Percentiles rank a stretch among this genome's conserved stretches.
Evolutionary conservation across 225 moss, liverwort and hornwort genomes (phyloP).

Genomic region (Straminergon stramineum): DNA sequence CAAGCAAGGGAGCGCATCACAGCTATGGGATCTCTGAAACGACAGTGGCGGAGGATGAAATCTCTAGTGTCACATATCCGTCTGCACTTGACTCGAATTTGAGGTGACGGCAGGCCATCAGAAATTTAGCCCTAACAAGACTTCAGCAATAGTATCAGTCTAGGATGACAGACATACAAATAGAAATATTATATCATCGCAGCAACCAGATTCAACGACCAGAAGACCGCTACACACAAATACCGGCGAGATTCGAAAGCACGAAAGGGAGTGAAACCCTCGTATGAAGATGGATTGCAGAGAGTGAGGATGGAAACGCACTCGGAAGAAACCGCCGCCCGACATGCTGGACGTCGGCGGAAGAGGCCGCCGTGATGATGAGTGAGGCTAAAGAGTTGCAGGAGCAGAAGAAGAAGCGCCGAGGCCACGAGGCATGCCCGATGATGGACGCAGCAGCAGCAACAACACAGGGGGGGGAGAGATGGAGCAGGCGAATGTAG

Average conservation of each 20-base stretch:
- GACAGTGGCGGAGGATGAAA: not conserved
- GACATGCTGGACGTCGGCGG: slow-evolving; percentile 52
- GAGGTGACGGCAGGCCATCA: not conserved
- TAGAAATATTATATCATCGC: not conserved
- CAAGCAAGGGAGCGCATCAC: not conserved
- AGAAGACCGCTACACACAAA: not conserved
- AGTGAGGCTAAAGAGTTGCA: not conserved
- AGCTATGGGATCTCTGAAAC: not conserved
- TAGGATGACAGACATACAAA: not conserved
- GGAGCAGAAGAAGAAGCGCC: not conserved
- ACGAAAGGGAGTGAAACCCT: not conserved
- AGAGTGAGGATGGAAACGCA: slow-evolving; percentile 15
- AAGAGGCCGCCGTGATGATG: not conserved
- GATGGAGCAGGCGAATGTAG: not conserved
- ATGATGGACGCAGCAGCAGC: not conserved
- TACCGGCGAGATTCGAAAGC: not conserved
- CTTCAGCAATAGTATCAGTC: not conserved
- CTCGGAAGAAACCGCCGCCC: slow-evolving; percentile 98
- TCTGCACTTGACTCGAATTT: not conserved
- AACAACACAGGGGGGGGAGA: not conserved
- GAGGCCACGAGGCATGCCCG: not conserved
- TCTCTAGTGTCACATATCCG: not conserved
- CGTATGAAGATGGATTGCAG: not conserved
- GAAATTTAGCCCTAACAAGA: slow-evolving; percentile 3
- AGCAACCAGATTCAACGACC: not conserved